Base-by-base conservation (phyloP, 2,329 filamentous ascomycete species). In the Neofusicoccum parvum region DNA sequence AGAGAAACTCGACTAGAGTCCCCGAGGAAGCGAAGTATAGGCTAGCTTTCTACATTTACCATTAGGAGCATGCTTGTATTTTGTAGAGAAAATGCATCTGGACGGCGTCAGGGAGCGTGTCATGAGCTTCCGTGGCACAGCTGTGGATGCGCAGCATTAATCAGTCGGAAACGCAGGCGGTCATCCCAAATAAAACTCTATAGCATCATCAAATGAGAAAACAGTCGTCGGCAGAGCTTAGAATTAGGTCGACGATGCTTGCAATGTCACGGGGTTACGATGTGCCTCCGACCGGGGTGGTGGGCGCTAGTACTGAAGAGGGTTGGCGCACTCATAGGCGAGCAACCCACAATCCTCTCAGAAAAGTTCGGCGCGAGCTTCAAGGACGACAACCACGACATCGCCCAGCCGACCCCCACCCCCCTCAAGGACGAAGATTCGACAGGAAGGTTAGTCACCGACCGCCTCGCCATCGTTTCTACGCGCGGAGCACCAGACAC, bases 371-470 rank as follows among this genome's bases (percentile, higher is more conserved):
- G 17, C 49, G 32, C 43, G 20, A 51, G 20, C 50, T 36, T 46
- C 14, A 49, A 48, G 37, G 62, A 65, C 51, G 62, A 65, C 51
- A 65, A 64, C 62, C 62, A 58, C 62, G 62, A 65, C 62, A 56
- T 65, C 62, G 62, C 62, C 62, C 62, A 58, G 49, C 62, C 62
- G 62, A 65, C 51, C 51, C 62, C 62, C 49, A 65, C 51, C 62
- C 43, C 51, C 50, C 43, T 51, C 43, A 53, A 45, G 62, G 62
- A 65, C 62, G 62, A 65, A 65, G 62, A 58, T 65, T 56, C 50
- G 50, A 65, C 34, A 65, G 37, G 41, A 58, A 65, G 62, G 62
- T 65, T 36, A 65, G 62, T 65, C 20, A 39, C 10, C 32, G 34
- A 62, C 32, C 20, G 41, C 37, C 23, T 34, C 43, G 62, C 41